Conservation (phyloP, 176 grass and related monocot species). For the Hordeum vulgare region MorexV3_pseudomolecules_assembly NC_058524.1:522317620-522318119, state of each 20-base stretch:
- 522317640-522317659: background rate
- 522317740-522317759: constrained; percentile 2
- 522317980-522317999: background rate
- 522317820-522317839: background rate
- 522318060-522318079: background rate
- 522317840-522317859: background rate
- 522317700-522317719: background rate
- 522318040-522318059: background rate
- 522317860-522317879: background rate
- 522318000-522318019: background rate
- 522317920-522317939: background rate
- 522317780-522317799: background rate
- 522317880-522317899: background rate
- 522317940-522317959: background rate
- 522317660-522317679: background rate
- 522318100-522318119: background rate
- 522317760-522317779: background rate
- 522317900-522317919: background rate
- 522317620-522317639: background rate
- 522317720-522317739: background rate
- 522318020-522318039: background rate
- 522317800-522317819: background rate
- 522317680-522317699: background rate
- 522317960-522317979: background rate
- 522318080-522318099: background rate